Evolutionary conservation across 768 basidiomycete genomes (phyloP).

Genomic region (Leccinum ochraceum): DNA sequence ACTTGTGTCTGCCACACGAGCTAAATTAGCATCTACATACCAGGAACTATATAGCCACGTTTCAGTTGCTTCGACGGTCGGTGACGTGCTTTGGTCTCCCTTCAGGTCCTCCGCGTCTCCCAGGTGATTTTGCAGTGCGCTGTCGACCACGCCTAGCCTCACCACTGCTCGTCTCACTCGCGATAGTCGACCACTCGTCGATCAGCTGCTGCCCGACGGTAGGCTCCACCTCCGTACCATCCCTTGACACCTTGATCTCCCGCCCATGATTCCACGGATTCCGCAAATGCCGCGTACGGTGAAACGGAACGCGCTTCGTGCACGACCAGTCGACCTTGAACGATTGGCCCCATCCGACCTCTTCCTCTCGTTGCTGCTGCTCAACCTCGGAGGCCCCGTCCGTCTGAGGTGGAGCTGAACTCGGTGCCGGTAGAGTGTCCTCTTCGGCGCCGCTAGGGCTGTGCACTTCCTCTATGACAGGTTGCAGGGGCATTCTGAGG

Average conservation of each 20-base stretch:
- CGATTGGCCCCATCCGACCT: conserved; percentile 62
- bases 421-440: conserved; percentile 2
- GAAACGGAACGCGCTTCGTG: conserved; percentile 71
- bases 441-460: conserved; percentile 15
- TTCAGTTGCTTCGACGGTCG: background rate
- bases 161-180: conserved; percentile 13
- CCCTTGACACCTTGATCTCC: conserved; percentile 79
- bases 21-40: too few relatives aligned
- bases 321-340: conserved; percentile 86
- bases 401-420: background rate
- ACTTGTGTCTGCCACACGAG: too few relatives aligned
- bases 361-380: conserved; percentile 25
- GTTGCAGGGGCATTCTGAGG: conserved; percentile 15
- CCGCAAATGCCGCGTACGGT: conserved; percentile 72
- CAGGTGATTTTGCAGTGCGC: conserved; percentile 6
- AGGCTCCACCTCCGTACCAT: conserved; percentile 93
- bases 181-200: conserved; percentile 62
- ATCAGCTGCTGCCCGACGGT: conserved; percentile 63
- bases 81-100: background rate
- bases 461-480: conserved; percentile 26
- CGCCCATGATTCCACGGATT: conserved; percentile 93
- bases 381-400: background rate
- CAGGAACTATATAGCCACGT: too few relatives aligned
- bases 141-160: conserved; percentile 3
- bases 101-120: background rate